These are phyloP conservation scores for Paramecium pentaurelia DNA, from an alignment of 73 alveolate genomes.

Conservation along the genomic window DNA sequence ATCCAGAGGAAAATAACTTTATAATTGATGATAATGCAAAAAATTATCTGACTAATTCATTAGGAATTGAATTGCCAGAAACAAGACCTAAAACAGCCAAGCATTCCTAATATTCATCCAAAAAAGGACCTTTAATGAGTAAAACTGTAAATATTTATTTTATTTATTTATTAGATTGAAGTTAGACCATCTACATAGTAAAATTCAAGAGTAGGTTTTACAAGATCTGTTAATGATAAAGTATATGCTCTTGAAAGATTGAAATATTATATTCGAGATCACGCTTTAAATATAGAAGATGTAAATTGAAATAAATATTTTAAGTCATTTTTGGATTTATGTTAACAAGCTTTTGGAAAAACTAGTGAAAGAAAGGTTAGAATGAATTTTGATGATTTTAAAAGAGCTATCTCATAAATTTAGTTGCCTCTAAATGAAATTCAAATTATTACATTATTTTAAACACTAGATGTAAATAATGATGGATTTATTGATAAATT, in stretches of 20 bases:
- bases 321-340: slow-evolving; percentile 51
- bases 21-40: slow-evolving; percentile 44
- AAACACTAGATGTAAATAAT: slow-evolving; percentile 59
- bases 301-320: neutral
- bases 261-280: slow-evolving; percentile 46
- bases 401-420: slow-evolving; percentile 37
- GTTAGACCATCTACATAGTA: slow-evolving; percentile 5
- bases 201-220: neutral
- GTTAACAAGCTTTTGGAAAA: slow-evolving; percentile 59
- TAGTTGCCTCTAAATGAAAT: slow-evolving; percentile 43
- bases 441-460: slow-evolving; percentile 42
- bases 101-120: neutral
- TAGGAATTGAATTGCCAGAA: slow-evolving; percentile 55
- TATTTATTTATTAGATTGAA: neutral
- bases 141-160: neutral
- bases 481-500: slow-evolving; percentile 66
- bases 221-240: slow-evolving; percentile 7
- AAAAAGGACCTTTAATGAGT: slow-evolving; percentile 27
- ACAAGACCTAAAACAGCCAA: slow-evolving; percentile 38
- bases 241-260: slow-evolving; percentile 53
- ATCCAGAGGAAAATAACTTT: slow-evolving; percentile 31
- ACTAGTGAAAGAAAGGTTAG: slow-evolving; percentile 55
- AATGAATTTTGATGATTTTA: slow-evolving; percentile 44
- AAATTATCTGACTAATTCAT: slow-evolving; percentile 13
- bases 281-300: slow-evolving; percentile 50